Evolutionary conservation across 2,329 filamentous ascomycete species (phyloP), one percentile per base, ranked within the genome.

Genomic region (Aureobasidium mangrovei): DNA sequence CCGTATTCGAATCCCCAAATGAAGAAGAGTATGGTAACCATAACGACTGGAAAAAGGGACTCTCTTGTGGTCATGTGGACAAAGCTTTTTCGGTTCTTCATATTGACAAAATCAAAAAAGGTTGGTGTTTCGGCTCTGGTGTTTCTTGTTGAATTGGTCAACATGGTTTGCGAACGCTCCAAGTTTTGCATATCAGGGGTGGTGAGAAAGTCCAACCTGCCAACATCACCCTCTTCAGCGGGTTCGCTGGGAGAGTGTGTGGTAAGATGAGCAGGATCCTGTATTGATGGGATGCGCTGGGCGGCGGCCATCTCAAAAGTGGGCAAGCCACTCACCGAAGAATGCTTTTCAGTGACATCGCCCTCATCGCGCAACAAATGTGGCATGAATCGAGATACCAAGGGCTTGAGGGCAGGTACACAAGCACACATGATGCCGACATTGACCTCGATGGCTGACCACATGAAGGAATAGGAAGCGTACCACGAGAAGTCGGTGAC

Each of bases 1-100:
- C 91, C 91, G 62, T 95, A 95, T 0, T 89, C 90, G 56, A 95
- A 85, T 0, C 91, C 91, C 90, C 89, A 95, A 2, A 95, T 73
- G 59, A 95, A 83, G 70, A 95, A 95, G 0, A 95, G 74, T 5
- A 91, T 78, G 1, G 86, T 88, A 26, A 94, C 88, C 59, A 88
- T 75, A 12, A 79, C 77, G 63, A 86, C 84, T 59, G 88, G 88
- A 59, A 83, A 85, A 60, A 86, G 72, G 0, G 84, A 86, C 58
- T 90, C 85, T 8, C 70, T 66, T 1, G 75, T 76, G 1, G 79
- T 81, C 55, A 82, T 80, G 26, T 81, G 74, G 6, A 88, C 78
- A 74, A 90, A 83, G 63, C 82, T 86, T 68, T 87, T 88, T 2
- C 82, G 83, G 58, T 74, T 73, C 36, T 75, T 73, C 72, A 88